Evolutionary conservation across 1,284 basidiomycete species (phyloP).

Genomic region (Microstroma glucosiphilum): DNA sequence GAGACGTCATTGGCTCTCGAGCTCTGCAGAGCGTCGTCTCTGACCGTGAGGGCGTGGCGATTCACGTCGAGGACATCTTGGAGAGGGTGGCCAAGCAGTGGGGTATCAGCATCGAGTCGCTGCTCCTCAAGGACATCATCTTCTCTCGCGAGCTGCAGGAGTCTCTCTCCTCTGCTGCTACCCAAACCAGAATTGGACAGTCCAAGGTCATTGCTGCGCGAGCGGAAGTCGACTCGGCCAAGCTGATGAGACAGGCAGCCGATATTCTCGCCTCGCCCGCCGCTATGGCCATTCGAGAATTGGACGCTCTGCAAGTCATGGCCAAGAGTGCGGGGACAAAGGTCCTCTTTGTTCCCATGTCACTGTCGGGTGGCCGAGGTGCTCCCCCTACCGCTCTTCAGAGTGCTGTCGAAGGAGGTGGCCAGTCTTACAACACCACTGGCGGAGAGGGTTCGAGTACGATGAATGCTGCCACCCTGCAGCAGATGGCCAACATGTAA

Average conservation of each 20-base stretch:
- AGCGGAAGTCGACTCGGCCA: conserved; percentile 88
- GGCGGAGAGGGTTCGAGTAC: background rate
- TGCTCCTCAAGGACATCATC: conserved; percentile 75
- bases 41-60: conserved; percentile 90
- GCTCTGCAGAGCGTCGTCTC: conserved; percentile 56
- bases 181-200: conserved; percentile 88
- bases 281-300: conserved; percentile 93
- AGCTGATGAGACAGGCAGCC: conserved; percentile 78
- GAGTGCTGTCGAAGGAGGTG: background rate
- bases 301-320: conserved; percentile 74
- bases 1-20: conserved; percentile 87
- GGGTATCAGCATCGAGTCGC: conserved; percentile 91
- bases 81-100: conserved; percentile 59
- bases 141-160: conserved; percentile 87
- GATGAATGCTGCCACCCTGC: background rate
- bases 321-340: conserved; percentile 72
- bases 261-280: conserved; percentile 73
- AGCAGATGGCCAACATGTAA: background rate
- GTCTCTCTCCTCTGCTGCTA: conserved; percentile 83
- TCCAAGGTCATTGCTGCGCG: conserved; percentile 91
- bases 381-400: background rate
- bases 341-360: conserved; percentile 91
- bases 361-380: background rate
- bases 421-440: no score
- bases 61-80: conserved; percentile 91